phyloP scores from a whole-genome alignment of 306 rosid genomes.

The Biancaea sappan region DNA sequence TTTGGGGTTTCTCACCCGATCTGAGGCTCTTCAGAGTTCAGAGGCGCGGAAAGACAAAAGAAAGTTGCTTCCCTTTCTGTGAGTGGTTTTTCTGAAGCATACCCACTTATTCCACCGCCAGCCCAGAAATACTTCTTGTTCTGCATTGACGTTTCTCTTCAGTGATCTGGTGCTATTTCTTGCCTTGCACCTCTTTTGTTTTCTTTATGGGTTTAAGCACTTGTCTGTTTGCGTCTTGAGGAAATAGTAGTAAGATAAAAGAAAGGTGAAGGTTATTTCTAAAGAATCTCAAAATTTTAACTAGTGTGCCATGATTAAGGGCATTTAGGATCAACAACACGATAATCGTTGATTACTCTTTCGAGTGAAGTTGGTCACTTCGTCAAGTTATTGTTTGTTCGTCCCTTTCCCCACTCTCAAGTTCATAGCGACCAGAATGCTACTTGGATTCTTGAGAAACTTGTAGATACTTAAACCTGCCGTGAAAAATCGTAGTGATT shows the following conservation, averaged over 20 bases:
- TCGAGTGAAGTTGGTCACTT: constrained; percentile 7
- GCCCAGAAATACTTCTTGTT: constrained; percentile 45
- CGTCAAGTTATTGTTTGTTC: neutral
- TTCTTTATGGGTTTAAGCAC: neutral
- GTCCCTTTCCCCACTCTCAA: neutral
- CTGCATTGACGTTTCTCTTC: constrained; percentile 16
- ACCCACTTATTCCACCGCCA: constrained; percentile 19
- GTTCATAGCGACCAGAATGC: constrained; percentile 23
- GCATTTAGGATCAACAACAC: constrained; percentile 5
- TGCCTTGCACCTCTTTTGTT: neutral
- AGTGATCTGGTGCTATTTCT: constrained; percentile 26
- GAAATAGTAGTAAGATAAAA: neutral
- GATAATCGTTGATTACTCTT: neutral
- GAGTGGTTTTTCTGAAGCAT: constrained; percentile 13
- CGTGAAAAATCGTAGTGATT: neutral
- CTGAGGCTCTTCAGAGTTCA: constrained; percentile 53
- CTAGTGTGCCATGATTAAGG: constrained; percentile 2
- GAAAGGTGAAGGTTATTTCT: constrained; percentile 16
- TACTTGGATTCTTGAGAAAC: constrained; percentile 5
- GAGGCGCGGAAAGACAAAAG: constrained; percentile 31
- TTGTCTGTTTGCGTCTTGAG: constrained; percentile 3
- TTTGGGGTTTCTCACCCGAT: constrained; percentile 36
- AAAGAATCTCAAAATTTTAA: constrained; percentile 11
- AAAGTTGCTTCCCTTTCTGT: constrained; percentile 47
- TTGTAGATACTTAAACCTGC: neutral